These are phyloP conservation scores for Malbranchea cinnamomea DNA, from an alignment of 2,329 filamentous ascomycete genomes.

Conservation along the genomic window DNA sequence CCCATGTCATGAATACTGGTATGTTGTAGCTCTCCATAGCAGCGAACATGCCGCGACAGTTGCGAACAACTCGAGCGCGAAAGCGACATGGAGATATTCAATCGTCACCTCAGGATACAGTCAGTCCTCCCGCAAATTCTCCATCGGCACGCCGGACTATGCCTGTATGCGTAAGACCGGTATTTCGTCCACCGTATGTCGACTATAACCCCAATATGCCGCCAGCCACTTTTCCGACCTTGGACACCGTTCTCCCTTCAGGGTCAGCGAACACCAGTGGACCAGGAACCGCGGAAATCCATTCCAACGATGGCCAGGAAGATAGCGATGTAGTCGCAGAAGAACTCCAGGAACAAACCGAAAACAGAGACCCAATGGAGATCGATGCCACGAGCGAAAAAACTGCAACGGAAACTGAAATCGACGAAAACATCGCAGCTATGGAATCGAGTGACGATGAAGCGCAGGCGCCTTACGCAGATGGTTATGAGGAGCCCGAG, in stretches of 20 bases:
- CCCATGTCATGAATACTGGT: no score
- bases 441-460: slow-evolving; percentile 8
- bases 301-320: no score
- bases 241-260: slow-evolving; percentile 15
- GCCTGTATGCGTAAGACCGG: slow-evolving; percentile 8
- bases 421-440: slow-evolving; percentile 2
- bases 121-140: no score
- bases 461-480: not conserved
- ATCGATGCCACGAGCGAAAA: not conserved
- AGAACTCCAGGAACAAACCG: no score
- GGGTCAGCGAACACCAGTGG: no score
- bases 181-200: slow-evolving; percentile 10
- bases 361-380: no score
- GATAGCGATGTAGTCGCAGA: no score
- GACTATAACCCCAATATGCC: slow-evolving; percentile 25
- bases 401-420: not conserved
- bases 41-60: no score
- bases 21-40: no score
- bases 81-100: slow-evolving; percentile 15
- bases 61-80: slow-evolving; percentile 17
- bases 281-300: no score
- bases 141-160: slow-evolving; percentile 7
- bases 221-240: slow-evolving; percentile 29
- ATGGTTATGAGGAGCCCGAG: slow-evolving; percentile 3
- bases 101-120: no score